Conservation (phyloP, 139 green algal species). For the Chlamydomonas sp. region DNA sequence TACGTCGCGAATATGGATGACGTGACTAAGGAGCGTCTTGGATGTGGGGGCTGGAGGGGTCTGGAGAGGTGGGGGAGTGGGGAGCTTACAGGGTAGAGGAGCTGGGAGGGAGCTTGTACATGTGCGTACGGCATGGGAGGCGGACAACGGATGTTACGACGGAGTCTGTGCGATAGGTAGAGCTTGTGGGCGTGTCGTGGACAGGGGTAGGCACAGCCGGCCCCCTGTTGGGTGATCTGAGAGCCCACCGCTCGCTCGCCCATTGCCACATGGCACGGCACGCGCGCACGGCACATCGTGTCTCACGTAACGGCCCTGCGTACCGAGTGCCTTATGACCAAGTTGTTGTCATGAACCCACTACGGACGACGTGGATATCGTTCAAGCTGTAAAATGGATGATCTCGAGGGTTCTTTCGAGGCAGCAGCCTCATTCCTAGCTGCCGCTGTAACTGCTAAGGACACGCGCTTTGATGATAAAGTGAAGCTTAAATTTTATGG, state of each 20-base stretch:
- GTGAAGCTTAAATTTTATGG: conserved; percentile 37
- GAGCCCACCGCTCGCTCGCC: too few relatives aligned
- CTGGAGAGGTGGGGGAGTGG: neutral
- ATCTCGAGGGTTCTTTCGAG: conserved; percentile 14
- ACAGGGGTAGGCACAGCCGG: too few relatives aligned
- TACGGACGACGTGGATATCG: neutral
- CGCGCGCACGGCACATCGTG: too few relatives aligned
- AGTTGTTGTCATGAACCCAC: neutral
- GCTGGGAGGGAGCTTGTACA: too few relatives aligned
- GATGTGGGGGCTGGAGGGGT: neutral
- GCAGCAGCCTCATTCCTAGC: conserved; percentile 23
- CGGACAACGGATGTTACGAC: too few relatives aligned
- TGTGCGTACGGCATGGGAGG: too few relatives aligned
- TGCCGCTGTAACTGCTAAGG: conserved; percentile 19
- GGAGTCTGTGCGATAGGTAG: too few relatives aligned
- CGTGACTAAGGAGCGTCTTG: neutral
- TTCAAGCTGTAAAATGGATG: neutral
- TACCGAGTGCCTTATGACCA: neutral
- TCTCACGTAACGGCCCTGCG: too few relatives aligned
- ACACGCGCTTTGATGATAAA: conserved; percentile 23
- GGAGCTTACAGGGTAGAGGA: too few relatives aligned
- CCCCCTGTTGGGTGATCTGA: too few relatives aligned
- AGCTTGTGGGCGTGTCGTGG: too few relatives aligned
- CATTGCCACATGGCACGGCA: too few relatives aligned
- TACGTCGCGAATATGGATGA: neutral